Evolutionary conservation across 768 basidiomycete genomes (phyloP).

Genomic region (Clitopilus passeckerianus): DNA sequence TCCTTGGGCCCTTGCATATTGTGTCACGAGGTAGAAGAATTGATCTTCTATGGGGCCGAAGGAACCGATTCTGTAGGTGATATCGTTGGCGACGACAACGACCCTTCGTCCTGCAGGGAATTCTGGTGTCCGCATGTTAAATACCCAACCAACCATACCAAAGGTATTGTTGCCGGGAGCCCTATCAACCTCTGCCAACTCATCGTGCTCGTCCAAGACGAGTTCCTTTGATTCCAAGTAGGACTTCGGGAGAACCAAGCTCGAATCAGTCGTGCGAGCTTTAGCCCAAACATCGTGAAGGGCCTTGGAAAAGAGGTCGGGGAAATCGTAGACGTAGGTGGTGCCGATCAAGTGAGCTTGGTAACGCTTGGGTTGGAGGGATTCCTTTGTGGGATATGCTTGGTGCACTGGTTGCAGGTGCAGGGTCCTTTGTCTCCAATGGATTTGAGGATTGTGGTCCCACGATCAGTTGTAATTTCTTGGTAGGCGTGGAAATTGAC

Average conservation of each 20-base stretch:
- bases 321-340: constrained; percentile 99
- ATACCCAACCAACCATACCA: constrained; percentile 99
- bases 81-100: constrained; percentile 95
- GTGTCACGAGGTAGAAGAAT: constrained; percentile 93
- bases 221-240: constrained; percentile 85
- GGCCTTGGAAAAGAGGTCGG: constrained; percentile 97
- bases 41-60: constrained; percentile 96
- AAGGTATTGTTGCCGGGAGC: constrained; percentile 91
- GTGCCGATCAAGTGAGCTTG: constrained; percentile 98
- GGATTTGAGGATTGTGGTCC: constrained; percentile 92
- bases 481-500: constrained; percentile 98
- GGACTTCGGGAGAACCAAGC: constrained; percentile 68
- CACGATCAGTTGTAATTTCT: constrained; percentile 95
- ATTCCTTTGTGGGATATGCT: constrained; percentile 95
- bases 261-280: constrained; percentile 57
- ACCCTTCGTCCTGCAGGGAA: constrained; percentile 83
- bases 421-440: constrained; percentile 95
- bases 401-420: constrained; percentile 94
- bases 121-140: constrained; percentile 88
- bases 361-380: constrained; percentile 96
- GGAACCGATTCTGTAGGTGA: constrained; percentile 97
- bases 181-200: constrained; percentile 85
- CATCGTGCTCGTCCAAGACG: constrained; percentile 89
- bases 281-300: constrained; percentile 89
- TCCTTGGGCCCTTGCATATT: constrained; percentile 85